Percentiles rank a stretch among this genome's conserved stretches.
Evolutionary conservation across 768 basidiomycete genomes (phyloP).

Genomic region (Leccinum longicurvipes): DNA sequence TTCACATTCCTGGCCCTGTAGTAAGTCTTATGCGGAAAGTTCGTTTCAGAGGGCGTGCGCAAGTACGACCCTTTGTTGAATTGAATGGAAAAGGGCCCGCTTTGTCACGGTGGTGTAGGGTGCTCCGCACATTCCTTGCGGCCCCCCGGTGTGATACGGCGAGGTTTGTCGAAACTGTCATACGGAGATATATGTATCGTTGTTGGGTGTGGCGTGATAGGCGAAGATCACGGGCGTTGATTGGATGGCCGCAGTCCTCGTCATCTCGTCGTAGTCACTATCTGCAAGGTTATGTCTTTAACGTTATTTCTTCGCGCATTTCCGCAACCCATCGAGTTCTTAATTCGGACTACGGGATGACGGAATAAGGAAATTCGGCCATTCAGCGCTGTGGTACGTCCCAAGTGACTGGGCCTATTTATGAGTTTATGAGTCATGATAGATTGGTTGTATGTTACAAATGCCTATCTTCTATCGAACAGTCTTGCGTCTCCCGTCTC

Average conservation of each 20-base stretch:
- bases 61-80: not conserved
- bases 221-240: conserved; percentile 24
- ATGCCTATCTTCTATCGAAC: not conserved
- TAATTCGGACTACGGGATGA: not conserved
- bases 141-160: not conserved
- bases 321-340: not conserved
- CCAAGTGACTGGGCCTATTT: not conserved
- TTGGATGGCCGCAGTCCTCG: conserved; percentile 1
- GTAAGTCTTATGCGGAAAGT: not conserved
- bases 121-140: too few species aligned
- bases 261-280: not conserved
- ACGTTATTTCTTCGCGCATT: not conserved
- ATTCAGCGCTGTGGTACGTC: not conserved
- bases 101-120: too few species aligned
- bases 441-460: not conserved
- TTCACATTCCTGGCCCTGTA: not conserved
- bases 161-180: not conserved
- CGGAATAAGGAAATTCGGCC: not conserved
- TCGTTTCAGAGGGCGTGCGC: not conserved
- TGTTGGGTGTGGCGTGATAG: conserved; percentile 14
- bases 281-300: not conserved
- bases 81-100: not conserved
- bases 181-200: not conserved
- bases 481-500: not conserved
- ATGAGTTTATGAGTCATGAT: not conserved